A percentile compares a stretch with the other conserved stretches of the same genome.
Evolutionary conservation across 2,329 filamentous ascomycete species (phyloP).

Genomic region (Pezicula radicicola): DNA sequence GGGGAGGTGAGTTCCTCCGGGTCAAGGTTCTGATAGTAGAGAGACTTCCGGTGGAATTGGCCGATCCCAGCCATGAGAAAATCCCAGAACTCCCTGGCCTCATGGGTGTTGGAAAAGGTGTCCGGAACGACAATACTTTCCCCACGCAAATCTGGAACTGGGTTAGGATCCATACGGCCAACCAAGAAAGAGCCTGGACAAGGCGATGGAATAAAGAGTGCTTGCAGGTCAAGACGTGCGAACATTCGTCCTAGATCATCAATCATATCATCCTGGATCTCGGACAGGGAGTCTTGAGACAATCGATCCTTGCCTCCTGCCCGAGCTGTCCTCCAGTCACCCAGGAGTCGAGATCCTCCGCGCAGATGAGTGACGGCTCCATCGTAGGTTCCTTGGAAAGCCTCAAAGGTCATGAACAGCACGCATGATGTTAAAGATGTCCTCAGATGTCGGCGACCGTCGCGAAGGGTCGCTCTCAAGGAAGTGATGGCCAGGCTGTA

Average conservation of each 20-base stretch:
- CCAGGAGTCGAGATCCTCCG: constrained; percentile 25
- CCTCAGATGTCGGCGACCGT: constrained; percentile 26
- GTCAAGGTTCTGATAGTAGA: constrained; percentile 22
- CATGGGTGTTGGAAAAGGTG: constrained; percentile 23
- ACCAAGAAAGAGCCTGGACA: constrained; percentile 10
- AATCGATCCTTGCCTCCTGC: constrained; percentile 23
- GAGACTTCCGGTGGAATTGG: constrained; percentile 26
- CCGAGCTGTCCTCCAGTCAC: constrained; percentile 28
- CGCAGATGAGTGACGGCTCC: constrained; percentile 26
- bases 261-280: constrained; percentile 28
- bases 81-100: constrained; percentile 25
- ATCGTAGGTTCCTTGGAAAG: constrained; percentile 28
- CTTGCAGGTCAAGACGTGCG: constrained; percentile 27
- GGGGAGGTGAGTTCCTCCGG: constrained; percentile 21
- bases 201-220: constrained; percentile 26
- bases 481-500: constrained; percentile 27
- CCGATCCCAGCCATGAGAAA: constrained; percentile 28
- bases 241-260: constrained; percentile 29
- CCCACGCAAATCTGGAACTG: constrained; percentile 26
- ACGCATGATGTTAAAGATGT: constrained; percentile 28
- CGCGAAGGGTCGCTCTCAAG: constrained; percentile 22
- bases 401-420: constrained; percentile 29
- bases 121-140: constrained; percentile 24
- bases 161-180: constrained; percentile 3
- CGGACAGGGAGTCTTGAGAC: constrained; percentile 29